These are phyloP conservation scores for Phytophthora meadii DNA, from an alignment of 352 stramenopile genomes.

Conservation along the genomic window DNA sequence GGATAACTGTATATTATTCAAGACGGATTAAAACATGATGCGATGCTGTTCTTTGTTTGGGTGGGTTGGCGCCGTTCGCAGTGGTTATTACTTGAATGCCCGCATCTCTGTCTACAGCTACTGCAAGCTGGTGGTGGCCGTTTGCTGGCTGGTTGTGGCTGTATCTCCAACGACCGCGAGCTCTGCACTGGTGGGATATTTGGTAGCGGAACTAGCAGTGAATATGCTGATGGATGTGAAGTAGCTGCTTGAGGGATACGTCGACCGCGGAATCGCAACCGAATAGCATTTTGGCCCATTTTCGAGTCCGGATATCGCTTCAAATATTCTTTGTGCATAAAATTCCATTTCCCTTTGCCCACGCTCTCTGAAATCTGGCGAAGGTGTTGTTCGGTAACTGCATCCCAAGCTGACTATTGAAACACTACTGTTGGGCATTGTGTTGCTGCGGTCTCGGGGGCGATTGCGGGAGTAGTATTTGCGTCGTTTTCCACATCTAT, in stretches of 20 bases:
- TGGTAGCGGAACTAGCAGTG: background rate
- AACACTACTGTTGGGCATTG: background rate
- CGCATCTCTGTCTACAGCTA: background rate
- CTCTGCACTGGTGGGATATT: background rate
- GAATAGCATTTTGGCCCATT: slow-evolving; percentile 5
- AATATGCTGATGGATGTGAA: background rate
- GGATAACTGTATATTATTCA: no score
- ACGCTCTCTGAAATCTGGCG: background rate
- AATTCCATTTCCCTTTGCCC: slow-evolving; percentile 4
- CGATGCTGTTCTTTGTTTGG: background rate
- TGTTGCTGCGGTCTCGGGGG: background rate
- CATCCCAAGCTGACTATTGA: background rate
- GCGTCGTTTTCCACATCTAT: no score
- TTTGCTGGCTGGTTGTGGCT: background rate
- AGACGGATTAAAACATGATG: slow-evolving; percentile 4
- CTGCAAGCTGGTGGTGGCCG: background rate
- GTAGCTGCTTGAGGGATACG: background rate
- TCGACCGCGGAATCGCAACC: background rate
- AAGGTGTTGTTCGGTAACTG: background rate
- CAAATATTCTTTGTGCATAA: slow-evolving; percentile 1
- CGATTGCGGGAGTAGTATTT: no score
- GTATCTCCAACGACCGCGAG: background rate
- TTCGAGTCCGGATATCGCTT: slow-evolving; percentile 2
- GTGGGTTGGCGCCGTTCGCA: background rate
- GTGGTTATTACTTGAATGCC: background rate